Evolutionary conservation across 2,329 filamentous ascomycete genomes (phyloP), one percentile per base, ranked within the genome.

Genomic region (Chalaropsis thielavioides): DNA sequence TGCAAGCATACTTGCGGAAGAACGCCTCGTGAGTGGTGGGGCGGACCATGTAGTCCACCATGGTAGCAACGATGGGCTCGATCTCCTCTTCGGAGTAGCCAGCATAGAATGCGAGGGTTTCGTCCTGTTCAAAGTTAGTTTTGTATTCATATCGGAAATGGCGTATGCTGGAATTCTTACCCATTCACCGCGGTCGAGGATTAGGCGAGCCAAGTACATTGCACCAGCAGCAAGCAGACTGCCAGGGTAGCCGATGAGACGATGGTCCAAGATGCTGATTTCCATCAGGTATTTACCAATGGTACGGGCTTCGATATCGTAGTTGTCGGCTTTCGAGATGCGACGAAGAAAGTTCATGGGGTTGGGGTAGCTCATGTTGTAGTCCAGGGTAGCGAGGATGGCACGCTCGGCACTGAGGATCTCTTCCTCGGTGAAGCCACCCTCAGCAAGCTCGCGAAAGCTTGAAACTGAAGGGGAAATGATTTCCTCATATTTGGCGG

Each of bases 1-100:
- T 99, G 83, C 90, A 95, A 65, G 94, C 94, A 75, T 99, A 99
- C 77, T 99, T 99, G 83, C 95, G 96, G 82, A 96, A 97, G 81
- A 99, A 96, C 44, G 94, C 95, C 74, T 97, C 92, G 73, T 99
- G 94, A 54, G 87, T 83, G 64, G 96, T 89, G 31, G 92, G 94
- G 13, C 89, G 86, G 67, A 89, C 88, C 46, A 99, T 86, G 74
- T 99, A 99, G 75, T 99, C 92, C 68, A 99, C 85, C 92, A 99
- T 96, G 68, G 97, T 82, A 71, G 88, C 83, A 72, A 96, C 90
- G 49, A 97, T 89, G 11, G 92, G 92, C 74, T 92, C 84, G 70
- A 99, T 91, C 76, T 99, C 90, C 59, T 92, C 85, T 75, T 97
- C 92, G 2, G 83, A 87, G 76, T 97, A 99, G 65, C 94, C 94